Evolutionary conservation across 2,329 filamentous ascomycete species (phyloP).

Genomic region (Exophiala sp.): DNA sequence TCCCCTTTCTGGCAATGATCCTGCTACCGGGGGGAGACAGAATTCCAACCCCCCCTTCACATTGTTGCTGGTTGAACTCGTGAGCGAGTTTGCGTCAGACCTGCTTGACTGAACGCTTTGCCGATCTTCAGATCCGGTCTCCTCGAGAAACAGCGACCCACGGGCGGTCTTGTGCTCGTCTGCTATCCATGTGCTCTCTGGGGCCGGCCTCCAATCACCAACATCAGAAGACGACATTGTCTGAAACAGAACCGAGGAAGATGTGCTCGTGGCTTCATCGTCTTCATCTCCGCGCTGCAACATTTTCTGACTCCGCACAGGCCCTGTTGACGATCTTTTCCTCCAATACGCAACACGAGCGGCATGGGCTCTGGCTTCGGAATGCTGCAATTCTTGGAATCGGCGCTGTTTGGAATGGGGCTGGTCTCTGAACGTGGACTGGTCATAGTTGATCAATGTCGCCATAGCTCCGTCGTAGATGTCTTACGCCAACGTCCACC

Average conservation of each 20-base stretch:
- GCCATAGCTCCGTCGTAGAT: constrained; percentile 10
- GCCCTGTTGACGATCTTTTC: constrained; percentile 2
- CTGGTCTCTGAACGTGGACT: constrained; percentile 16
- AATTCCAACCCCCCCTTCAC: not conserved
- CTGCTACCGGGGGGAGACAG: no score
- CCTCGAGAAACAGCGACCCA: not conserved
- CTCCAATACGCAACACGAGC: constrained; percentile 23
- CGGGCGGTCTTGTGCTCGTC: not conserved
- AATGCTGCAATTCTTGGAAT: constrained; percentile 22
- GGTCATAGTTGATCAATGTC: constrained; percentile 19
- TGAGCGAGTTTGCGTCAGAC: not conserved
- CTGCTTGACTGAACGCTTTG: not conserved
- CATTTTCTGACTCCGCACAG: not conserved
- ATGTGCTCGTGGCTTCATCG: not conserved
- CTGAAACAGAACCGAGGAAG: not conserved
- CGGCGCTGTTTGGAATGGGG: constrained; percentile 19
- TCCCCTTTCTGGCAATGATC: no score
- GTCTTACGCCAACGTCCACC: not conserved
- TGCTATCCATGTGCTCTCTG: not conserved
- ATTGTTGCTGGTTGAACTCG: not conserved
- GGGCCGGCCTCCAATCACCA: not conserved
- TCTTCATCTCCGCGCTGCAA: not conserved
- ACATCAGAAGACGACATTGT: not conserved
- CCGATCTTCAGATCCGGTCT: not conserved
- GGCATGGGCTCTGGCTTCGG: constrained; percentile 20